Percentiles rank a stretch among this genome's conserved stretches.
Evolutionary conservation across 768 basidiomycete genomes (phyloP).

Genomic region (Hypholoma fasciculare): DNA sequence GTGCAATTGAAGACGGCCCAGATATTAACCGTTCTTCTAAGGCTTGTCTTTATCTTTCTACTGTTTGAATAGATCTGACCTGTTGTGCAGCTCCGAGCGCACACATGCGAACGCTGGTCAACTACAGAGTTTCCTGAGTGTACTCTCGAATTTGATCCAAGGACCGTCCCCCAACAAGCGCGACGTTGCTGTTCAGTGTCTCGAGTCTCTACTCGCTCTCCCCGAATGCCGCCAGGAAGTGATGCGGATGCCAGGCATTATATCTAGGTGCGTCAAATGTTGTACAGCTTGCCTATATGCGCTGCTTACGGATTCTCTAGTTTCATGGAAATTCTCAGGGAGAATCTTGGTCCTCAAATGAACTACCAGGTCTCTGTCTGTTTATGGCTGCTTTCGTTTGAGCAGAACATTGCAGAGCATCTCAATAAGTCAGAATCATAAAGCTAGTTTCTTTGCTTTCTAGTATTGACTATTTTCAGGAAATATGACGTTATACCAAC

Average conservation of each 20-base stretch:
- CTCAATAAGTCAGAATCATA: slow-evolving; percentile 71
- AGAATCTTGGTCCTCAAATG: slow-evolving; percentile 88
- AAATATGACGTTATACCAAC: slow-evolving; percentile 89
- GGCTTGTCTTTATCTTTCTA: slow-evolving; percentile 38
- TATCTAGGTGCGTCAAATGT: slow-evolving; percentile 54
- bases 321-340: slow-evolving; percentile 79
- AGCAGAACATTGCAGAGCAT: slow-evolving; percentile 78
- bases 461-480: slow-evolving; percentile 38
- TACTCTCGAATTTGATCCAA: slow-evolving; percentile 62
- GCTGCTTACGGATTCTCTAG: slow-evolving; percentile 36
- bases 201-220: slow-evolving; percentile 83
- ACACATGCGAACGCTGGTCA: slow-evolving; percentile 49
- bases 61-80: slow-evolving; percentile 7
- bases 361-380: slow-evolving; percentile 93
- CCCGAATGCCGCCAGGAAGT: slow-evolving; percentile 77
- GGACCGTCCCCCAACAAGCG: slow-evolving; percentile 64
- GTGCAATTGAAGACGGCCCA: slow-evolving; percentile 90
- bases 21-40: slow-evolving; percentile 83
- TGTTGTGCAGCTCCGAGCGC: slow-evolving; percentile 45
- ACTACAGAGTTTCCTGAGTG: slow-evolving; percentile 58
- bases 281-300: neutral
- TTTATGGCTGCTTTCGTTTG: slow-evolving; percentile 93
- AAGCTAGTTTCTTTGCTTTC: neutral
- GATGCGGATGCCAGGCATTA: slow-evolving; percentile 72
- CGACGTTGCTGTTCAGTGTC: slow-evolving; percentile 89